A percentile compares a stretch with the other conserved stretches of the same genome.
These are phyloP conservation scores for Avena sativa DNA, from an alignment of 176 grass and related monocot genomes.

Conservation along the genomic window DNA sequence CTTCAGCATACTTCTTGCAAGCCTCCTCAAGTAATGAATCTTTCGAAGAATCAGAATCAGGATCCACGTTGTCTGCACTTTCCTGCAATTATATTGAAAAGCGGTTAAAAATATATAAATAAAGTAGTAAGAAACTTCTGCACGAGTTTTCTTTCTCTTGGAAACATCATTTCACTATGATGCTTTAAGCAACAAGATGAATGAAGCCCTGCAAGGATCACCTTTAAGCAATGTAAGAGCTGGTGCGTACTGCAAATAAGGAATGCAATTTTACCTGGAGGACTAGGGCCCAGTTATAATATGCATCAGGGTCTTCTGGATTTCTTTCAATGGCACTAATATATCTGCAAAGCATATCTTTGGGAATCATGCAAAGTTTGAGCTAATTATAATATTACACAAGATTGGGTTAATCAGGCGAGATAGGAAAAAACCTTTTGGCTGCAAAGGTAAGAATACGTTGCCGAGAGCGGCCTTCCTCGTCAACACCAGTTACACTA, in stretches of 20 bases:
- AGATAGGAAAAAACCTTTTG: constrained; percentile 58
- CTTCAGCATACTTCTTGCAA: constrained; percentile 89
- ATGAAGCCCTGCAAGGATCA: background rate
- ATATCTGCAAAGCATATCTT: constrained; percentile 59
- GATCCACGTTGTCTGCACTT: constrained; percentile 79
- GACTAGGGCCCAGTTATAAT: constrained; percentile 87
- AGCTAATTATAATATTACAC: constrained; percentile 14
- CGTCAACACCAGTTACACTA: constrained; percentile 77
- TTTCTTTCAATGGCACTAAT: constrained; percentile 82
- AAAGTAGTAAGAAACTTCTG: background rate
- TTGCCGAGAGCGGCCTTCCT: constrained; percentile 82
- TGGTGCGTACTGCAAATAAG: background rate
- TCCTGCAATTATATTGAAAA: constrained; percentile 59
- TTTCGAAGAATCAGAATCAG: constrained; percentile 71
- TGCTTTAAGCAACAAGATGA: constrained; percentile 13
- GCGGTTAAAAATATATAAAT: background rate
- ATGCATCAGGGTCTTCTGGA: constrained; percentile 82
- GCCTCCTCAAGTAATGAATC: constrained; percentile 87
- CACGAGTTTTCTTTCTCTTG: background rate
- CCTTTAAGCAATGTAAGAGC: background rate
- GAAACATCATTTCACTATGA: background rate
- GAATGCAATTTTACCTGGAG: constrained; percentile 60
- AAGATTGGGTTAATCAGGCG: constrained; percentile 5
- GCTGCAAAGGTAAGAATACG: constrained; percentile 83
- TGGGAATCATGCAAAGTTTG: constrained; percentile 5